Base-by-base conservation (phyloP, 2,329 filamentous ascomycete species). In the Rasamsonia emersonii region DNA sequence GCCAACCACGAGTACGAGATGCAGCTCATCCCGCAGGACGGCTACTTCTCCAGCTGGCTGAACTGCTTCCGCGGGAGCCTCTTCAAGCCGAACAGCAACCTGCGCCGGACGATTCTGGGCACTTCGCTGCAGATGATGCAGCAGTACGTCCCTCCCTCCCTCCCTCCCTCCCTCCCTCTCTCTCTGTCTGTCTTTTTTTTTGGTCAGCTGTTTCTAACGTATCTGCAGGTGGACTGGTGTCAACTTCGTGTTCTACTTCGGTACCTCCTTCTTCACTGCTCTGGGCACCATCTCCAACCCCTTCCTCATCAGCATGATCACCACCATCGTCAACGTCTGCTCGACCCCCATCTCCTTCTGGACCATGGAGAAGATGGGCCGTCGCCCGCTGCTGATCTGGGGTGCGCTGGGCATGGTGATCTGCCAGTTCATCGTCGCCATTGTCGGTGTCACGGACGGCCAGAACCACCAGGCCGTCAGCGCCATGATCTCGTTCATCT, bases 221-320 rank as follows among this genome's bases (percentile, higher is more conserved):
- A 14, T 20, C 4, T 47, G 9, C 24, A 26, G 24, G 11, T 44
- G 74, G 75, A 88, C 83, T 16, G 84, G 86, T 68, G 82, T 93
- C 64, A 93, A 93, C 72, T 93, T 89, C 64, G 84, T 91, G 70
- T 91, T 88, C 69, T 83, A 85, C 67, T 85, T 79, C 67, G 85
- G 82, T 20, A 86, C 83, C 19, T 76, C 82, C 38, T 93, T 93
- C 76, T 82, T 93, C 65, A 63, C 82, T 62, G 77, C 78, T 15
- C 79, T 82, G 18, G 80, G 80, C 45, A 81, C 82, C 48, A 85
- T 93, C 50, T 46, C 55, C 40, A 80, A 93, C 68, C 70, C 75
- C 25, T 93, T 93, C 73, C 59, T 93, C 47, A 86, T 91, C 55
- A 82, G 79, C 37, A 70, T 93, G 53, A 73, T 93, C 65, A 89